Evolutionary conservation across 352 stramenopile genomes (phyloP), one percentile per base, ranked within the genome.

Genomic region (Phytophthora ohioensis): DNA sequence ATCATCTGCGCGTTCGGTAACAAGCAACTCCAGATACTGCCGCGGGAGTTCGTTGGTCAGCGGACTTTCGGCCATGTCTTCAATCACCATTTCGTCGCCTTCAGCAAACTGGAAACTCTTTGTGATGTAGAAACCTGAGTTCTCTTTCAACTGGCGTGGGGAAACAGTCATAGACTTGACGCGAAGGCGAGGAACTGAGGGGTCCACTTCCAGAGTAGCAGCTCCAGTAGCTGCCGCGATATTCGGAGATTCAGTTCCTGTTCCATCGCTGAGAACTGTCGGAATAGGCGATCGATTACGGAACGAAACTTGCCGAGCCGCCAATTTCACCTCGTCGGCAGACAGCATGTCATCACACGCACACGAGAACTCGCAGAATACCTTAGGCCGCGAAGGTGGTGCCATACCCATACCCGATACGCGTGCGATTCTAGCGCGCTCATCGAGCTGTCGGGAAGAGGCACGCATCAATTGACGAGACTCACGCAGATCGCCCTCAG

Each of bases 281-380:
- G 69, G 59, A 27, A 71, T 71, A 30, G 70, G 63, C 8, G 70
- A 78, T 31, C 61, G 70, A 46, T 62, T 62, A 32, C 84, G 85
- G 41, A 87, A 67, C 0, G 84, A 91, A 43, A 84, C 80, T 52
- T 89, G 72, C 13, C 81, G 77, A 27, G 87, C 82, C 47, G 88
- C 61, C 11, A 93, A 74, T 27, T 81, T 85, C 43, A 93, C 77
- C 39, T 92, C 81, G 31, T 91, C 76, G 3, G 75, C 69, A 2
- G 73, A 65, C 3, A 88, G 67, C 66, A 93, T 83, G 34, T 93
- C 85, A 38, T 73, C 79, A 4, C 79, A 80, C 2, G 79, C 71
- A 62, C 85, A 93, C 5, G 84, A 92, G 53, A 95, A 95, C 52
- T 95, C 88, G 39, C 86, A 95, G 49, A 95, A 93, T 0, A 95